Evolutionary conservation across 495 filamentous ascomycete genomes (phyloP), one percentile per base, ranked within the genome.

Genomic region (Penicillium angulare): DNA sequence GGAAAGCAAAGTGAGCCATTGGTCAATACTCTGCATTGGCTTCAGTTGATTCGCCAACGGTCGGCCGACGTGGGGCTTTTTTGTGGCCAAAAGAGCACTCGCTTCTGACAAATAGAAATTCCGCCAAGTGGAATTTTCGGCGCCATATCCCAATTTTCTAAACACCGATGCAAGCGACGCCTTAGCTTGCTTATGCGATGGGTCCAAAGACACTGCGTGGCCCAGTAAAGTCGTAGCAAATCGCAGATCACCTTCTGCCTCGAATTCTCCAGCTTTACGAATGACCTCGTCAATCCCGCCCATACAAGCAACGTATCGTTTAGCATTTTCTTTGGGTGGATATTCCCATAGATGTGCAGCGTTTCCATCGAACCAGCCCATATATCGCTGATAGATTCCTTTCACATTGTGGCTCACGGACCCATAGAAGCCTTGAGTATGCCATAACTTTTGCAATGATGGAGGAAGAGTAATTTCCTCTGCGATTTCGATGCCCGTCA

Each of bases 331-430:
- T 5, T 53, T 50, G 2, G 70, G 61, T 1, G 68, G 52, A 23
- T 65, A 47, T 36, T 69, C 57, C 69, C 69, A 73, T 8, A 73
- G 53, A 53, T 71, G 53, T 7, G 59, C 66, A 1, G 69, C 61
- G 35, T 68, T 64, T 0, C 69, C 66, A 52, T 73, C 64, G 49
- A 65, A 73, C 69, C 68, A 73, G 13, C 58, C 63, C 50, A 64
- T 61, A 39, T 73, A 73, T 15, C 66, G 61, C 15, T 71, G 53
- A 43, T 73, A 73, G 27, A 73, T 68, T 15, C 51, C 69, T 38
- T 71, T 73, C 15, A 73, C 60, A 43, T 71, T 73, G 24, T 73
- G 69, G 26, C 63, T 71, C 10, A 66, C 26, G 0, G 66, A 69
- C 5, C 68, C 69, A 49, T 73, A 71, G 45, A 53, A 71, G 0